phyloP scores from a whole-genome alignment of 768 basidiomycete genomes.

The Mycena galopus region DNA sequence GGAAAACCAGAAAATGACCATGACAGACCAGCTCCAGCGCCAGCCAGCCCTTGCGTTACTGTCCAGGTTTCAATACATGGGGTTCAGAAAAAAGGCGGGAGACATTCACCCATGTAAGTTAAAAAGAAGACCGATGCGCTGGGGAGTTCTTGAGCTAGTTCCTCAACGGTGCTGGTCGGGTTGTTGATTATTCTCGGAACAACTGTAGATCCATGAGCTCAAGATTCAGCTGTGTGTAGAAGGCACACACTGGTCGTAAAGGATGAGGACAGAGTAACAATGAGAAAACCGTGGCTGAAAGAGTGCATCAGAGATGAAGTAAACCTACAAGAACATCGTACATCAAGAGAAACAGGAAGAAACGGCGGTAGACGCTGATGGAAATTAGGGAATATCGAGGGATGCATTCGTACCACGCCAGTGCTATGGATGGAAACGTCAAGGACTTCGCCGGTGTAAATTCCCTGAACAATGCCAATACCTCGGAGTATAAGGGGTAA shows the following conservation, averaged over 20 bases:
- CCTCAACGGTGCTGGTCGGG: conserved; percentile 58
- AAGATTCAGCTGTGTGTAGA: neutral
- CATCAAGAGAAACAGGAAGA: conserved; percentile 75
- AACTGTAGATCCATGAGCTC: neutral
- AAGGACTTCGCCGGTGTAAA: neutral
- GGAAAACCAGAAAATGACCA: neutral
- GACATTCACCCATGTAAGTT: conserved; percentile 64
- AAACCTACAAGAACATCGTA: conserved; percentile 40
- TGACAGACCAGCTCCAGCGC: conserved; percentile 53
- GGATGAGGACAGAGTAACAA: conserved; percentile 75
- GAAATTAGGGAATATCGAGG: conserved; percentile 78
- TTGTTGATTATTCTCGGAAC: conserved; percentile 52
- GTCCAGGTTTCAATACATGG: neutral
- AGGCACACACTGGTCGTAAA: conserved; percentile 55
- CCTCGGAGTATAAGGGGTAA: conserved; percentile 71
- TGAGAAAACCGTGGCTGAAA: conserved; percentile 75
- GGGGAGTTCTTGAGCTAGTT: conserved; percentile 65
- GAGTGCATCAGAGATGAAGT: neutral
- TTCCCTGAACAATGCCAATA: too few species aligned
- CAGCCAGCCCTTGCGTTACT: conserved; percentile 67
- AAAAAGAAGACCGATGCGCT: conserved; percentile 73
- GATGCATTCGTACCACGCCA: conserved; percentile 80
- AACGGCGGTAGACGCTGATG: conserved; percentile 78
- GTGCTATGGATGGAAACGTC: conserved; percentile 29
- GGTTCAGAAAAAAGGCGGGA: neutral